Evolutionary conservation across 148 eudicot species (phyloP).

Genomic region (Cornus kousa): DNA sequence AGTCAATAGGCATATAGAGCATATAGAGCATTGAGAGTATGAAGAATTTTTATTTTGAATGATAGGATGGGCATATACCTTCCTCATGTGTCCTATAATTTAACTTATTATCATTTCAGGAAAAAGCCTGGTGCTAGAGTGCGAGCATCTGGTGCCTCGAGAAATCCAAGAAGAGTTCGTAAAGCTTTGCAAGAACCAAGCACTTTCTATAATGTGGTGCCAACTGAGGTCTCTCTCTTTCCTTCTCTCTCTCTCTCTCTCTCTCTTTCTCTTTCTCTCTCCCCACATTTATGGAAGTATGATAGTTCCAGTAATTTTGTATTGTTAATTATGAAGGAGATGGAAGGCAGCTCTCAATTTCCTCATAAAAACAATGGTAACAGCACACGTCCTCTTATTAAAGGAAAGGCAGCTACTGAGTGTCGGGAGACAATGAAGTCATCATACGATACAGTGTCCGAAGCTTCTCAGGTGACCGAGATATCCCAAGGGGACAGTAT

Average conservation of each 20-base stretch:
- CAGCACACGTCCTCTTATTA: constrained; percentile 29
- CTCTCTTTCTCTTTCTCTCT: background rate
- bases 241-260: background rate
- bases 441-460: constrained; percentile 49
- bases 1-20: too few relatives aligned
- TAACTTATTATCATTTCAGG: constrained; percentile 28
- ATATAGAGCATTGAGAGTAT: too few relatives aligned
- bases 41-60: background rate
- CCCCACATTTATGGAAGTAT: background rate
- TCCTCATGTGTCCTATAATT: background rate
- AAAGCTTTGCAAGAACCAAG: constrained; percentile 51
- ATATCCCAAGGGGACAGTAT: constrained; percentile 56
- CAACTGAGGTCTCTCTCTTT: constrained; percentile 30
- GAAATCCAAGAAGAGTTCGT: constrained; percentile 40
- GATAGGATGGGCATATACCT: background rate
- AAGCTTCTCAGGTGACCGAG: constrained; percentile 57
- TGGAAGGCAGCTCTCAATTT: constrained; percentile 31
- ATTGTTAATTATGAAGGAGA: constrained; percentile 32
- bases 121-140: constrained; percentile 32
- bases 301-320: constrained; percentile 9
- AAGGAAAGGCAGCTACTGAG: constrained; percentile 33
- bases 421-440: constrained; percentile 29
- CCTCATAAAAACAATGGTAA: constrained; percentile 34
- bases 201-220: constrained; percentile 47
- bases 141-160: constrained; percentile 46